Evolutionary conservation across 202 grass and related monocot species (phyloP).

Genomic region (Elaeis oleifera): DNA sequence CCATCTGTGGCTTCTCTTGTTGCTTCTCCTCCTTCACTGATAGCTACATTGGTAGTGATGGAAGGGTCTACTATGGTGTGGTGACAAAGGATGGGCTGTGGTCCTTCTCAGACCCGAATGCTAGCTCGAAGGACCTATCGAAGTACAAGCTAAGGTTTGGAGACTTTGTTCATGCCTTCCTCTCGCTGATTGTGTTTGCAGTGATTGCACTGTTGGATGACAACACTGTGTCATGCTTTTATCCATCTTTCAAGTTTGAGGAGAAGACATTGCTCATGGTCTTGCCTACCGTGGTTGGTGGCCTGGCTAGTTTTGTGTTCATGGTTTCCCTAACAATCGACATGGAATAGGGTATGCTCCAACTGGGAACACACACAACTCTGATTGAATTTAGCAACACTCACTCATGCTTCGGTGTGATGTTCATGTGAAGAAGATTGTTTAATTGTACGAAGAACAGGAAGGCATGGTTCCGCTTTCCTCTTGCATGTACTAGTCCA

Average conservation of each 20-base stretch:
- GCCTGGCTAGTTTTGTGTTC: not conserved
- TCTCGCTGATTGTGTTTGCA: not conserved
- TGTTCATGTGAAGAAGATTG: no score
- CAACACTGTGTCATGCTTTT: not conserved
- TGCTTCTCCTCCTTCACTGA: no score
- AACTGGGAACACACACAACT: not conserved
- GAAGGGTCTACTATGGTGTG: no score
- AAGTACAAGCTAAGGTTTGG: slow-evolving; percentile 3
- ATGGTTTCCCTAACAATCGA: not conserved
- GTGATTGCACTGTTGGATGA: not conserved
- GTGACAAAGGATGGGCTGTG: not conserved
- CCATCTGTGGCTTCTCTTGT: no score
- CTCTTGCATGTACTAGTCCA: no score
- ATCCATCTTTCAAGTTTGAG: not conserved
- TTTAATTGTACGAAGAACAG: no score
- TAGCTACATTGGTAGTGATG: no score
- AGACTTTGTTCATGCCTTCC: not conserved
- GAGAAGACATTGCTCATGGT: not conserved
- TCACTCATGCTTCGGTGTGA: no score
- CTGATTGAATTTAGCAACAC: no score
- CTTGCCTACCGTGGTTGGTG: not conserved
- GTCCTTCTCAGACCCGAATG: not conserved
- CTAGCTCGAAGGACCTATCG: not conserved
- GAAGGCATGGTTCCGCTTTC: no score
- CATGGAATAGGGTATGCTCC: slow-evolving; percentile 1